A percentile compares a stretch with the other conserved stretches of the same genome.
Conservation (phyloP, 1,139 yeast genomes). For the Taphrina sp. region DNA sequence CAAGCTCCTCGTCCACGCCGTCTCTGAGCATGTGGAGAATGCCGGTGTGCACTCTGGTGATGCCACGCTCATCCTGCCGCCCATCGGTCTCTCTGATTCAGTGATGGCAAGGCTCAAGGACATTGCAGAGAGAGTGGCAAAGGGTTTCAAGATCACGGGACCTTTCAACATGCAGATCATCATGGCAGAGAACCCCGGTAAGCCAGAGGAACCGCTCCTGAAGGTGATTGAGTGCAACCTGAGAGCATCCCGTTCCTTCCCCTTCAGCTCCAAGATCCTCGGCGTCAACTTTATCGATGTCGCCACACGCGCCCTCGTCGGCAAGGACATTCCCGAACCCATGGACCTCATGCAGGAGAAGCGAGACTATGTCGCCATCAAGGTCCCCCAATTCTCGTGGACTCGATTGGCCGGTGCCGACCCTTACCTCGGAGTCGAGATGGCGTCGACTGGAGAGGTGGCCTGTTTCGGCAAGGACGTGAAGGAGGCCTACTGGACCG, state of each 20-base stretch:
- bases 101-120: conserved; percentile 65
- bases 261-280: conserved; percentile 93
- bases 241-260: conserved; percentile 98
- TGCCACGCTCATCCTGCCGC: conserved; percentile 92
- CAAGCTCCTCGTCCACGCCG: conserved; percentile 85
- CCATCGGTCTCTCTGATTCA: conserved; percentile 64
- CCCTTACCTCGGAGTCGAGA: conserved; percentile 97
- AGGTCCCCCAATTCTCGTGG: conserved; percentile 97
- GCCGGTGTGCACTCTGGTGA: conserved; percentile 99
- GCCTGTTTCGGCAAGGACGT: conserved; percentile 90
- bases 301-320: conserved; percentile 82
- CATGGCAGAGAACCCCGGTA: conserved; percentile 53
- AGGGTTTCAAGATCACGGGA: conserved; percentile 94
- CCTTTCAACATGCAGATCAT: conserved; percentile 98
- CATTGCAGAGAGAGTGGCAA: conserved; percentile 88
- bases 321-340: conserved; percentile 68
- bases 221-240: conserved; percentile 98
- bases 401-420: conserved; percentile 98
- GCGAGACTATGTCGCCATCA: conserved; percentile 81
- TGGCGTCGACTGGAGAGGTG: conserved; percentile 98
- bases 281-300: conserved; percentile 92
- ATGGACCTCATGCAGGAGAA: conserved; percentile 62
- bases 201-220: conserved; percentile 52
- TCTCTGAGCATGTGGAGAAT: conserved; percentile 96
- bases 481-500: conserved; percentile 94